These are phyloP conservation scores for Coix lacrymajobi DNA, from an alignment of 176 grass and related monocot species.

Conservation along the genomic window DNA sequence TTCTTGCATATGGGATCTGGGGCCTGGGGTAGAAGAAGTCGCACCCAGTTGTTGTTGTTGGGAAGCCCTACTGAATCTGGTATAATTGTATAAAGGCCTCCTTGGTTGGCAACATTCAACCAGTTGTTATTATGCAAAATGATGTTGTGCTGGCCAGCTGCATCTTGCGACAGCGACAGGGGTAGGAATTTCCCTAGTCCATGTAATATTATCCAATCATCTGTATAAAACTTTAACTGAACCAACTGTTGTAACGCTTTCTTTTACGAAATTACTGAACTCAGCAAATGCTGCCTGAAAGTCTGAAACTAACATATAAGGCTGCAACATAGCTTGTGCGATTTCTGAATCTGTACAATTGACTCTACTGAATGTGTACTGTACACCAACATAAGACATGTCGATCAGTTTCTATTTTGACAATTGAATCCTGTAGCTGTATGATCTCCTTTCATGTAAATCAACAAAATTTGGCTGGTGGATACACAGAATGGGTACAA, in stretches of 20 bases:
- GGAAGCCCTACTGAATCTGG: too few relatives aligned
- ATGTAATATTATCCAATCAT: not conserved
- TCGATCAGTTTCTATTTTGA: slow-evolving; percentile 19
- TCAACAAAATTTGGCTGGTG: slow-evolving; percentile 53
- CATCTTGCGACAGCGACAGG: not conserved
- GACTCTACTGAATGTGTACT: not conserved
- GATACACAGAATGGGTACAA: slow-evolving; percentile 57
- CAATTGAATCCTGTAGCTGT: slow-evolving; percentile 48
- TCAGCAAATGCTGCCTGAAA: not conserved
- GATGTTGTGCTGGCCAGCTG: not conserved
- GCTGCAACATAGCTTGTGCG: not conserved
- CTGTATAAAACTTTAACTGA: not conserved
- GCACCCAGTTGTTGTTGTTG: too few relatives aligned
- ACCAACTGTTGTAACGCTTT: not conserved
- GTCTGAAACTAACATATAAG: not conserved
- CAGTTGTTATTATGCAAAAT: not conserved
- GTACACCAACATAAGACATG: not conserved
- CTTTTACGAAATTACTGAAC: not conserved
- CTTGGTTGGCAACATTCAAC: not conserved
- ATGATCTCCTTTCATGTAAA: slow-evolving; percentile 44
- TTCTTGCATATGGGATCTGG: too few relatives aligned
- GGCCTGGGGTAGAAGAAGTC: too few relatives aligned
- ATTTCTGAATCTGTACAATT: not conserved
- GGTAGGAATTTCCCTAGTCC: not conserved
- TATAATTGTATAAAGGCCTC: too few relatives aligned